Evolutionary conservation across 805 yeast genomes (phyloP).

Genomic region (Pichia cabralensis): DNA sequence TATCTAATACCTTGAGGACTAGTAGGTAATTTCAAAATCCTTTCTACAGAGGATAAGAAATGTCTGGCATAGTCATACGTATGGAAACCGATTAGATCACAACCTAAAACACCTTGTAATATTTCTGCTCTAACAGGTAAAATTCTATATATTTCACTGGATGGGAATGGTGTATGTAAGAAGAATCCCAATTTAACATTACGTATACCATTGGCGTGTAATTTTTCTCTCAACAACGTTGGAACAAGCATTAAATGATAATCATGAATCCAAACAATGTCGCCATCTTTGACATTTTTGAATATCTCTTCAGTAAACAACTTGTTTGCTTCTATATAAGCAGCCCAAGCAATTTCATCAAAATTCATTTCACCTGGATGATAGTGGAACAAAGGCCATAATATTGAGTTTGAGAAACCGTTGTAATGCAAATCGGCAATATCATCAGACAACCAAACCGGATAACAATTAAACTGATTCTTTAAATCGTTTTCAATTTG

Average conservation of each 20-base stretch:
- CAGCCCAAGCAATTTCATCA: constrained; percentile 97
- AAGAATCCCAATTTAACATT: constrained; percentile 84
- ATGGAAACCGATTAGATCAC: constrained; percentile 95
- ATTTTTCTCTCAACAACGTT: constrained; percentile 62
- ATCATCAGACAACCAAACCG: constrained; percentile 79
- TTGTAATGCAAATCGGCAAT: constrained; percentile 94
- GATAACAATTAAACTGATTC: constrained; percentile 78
- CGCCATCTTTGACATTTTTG: constrained; percentile 63
- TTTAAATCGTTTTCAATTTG: constrained; percentile 60
- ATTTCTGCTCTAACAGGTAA: constrained; percentile 93
- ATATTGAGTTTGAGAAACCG: constrained; percentile 87
- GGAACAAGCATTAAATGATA: constrained; percentile 95
- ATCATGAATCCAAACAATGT: constrained; percentile 95
- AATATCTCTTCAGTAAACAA: constrained; percentile 71
- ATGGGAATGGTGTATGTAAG: constrained; percentile 96
- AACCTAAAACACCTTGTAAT: constrained; percentile 80
- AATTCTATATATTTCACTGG: constrained; percentile 90
- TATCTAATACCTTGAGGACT: constrained; percentile 85
- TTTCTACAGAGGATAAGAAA: constrained; percentile 79
- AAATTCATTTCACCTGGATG: constrained; percentile 99
- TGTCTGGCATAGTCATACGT: constrained; percentile 99
- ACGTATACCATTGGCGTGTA: constrained; percentile 33
- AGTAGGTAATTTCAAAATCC: constrained; percentile 73
- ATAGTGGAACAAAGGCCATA: constrained; percentile 98
- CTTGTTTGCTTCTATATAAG: constrained; percentile 86